Evolutionary conservation across 768 basidiomycete genomes (phyloP).

Genomic region (Russula sp.): DNA sequence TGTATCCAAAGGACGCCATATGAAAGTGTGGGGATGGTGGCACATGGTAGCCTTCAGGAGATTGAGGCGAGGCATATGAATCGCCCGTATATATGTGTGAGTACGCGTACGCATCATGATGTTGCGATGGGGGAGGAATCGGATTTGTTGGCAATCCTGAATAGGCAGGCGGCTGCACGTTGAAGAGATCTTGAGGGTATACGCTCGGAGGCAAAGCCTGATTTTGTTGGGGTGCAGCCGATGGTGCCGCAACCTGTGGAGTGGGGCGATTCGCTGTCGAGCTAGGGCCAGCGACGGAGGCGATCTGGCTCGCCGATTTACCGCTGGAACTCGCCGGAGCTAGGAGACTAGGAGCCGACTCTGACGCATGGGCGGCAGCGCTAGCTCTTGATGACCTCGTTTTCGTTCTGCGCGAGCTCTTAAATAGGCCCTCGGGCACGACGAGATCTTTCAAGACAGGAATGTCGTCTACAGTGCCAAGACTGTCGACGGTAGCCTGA

Average conservation of each 20-base stretch:
- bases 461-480: slow-evolving; percentile 66
- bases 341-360: slow-evolving; percentile 18
- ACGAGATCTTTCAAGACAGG: slow-evolving; percentile 54
- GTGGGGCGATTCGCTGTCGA: slow-evolving; percentile 2
- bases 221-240: not conserved
- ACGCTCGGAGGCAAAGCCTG: not conserved
- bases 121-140: not conserved
- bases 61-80: slow-evolving; percentile 4
- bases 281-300: slow-evolving; percentile 10
- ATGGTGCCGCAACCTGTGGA: not conserved
- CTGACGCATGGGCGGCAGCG: slow-evolving; percentile 42
- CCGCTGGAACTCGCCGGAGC: not conserved
- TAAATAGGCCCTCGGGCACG: slow-evolving; percentile 74
- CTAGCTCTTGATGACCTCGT: slow-evolving; percentile 34
- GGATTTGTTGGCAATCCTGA: not conserved
- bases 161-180: not conserved
- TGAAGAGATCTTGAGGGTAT: slow-evolving; percentile 13
- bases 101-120: slow-evolving; percentile 9
- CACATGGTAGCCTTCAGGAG: slow-evolving; percentile 8
- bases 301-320: not conserved
- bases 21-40: slow-evolving; percentile 3
- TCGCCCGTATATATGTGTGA: slow-evolving; percentile 6
- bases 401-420: slow-evolving; percentile 67
- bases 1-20: slow-evolving; percentile 9
- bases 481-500: slow-evolving; percentile 62